Conservation (phyloP, 2,329 filamentous ascomycete species). For the Aspergillus sp. region DNA sequence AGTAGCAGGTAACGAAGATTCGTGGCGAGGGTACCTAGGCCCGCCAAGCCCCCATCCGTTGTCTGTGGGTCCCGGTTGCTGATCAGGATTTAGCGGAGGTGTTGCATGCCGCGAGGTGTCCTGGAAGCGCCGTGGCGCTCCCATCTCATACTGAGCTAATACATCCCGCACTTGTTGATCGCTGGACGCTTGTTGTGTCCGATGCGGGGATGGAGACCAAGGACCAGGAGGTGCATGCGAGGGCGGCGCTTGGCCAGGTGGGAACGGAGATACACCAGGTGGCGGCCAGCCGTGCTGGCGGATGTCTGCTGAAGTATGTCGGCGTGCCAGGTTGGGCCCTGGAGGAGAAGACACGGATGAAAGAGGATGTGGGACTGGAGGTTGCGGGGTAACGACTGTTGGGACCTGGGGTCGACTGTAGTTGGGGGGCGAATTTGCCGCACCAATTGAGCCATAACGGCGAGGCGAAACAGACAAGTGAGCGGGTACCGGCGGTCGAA, state of each 20-base stretch:
- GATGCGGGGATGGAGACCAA: constrained; percentile 70
- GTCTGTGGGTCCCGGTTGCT: constrained; percentile 55
- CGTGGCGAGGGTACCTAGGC: constrained; percentile 43
- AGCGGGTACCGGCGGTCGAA: constrained; percentile 79
- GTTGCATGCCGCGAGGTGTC: constrained; percentile 57
- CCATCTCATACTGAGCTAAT: constrained; percentile 69
- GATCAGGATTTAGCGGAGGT: constrained; percentile 55
- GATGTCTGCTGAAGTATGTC: constrained; percentile 96
- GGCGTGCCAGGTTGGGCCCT: constrained; percentile 71
- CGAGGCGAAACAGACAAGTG: constrained; percentile 78
- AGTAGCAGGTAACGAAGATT: constrained; percentile 61
- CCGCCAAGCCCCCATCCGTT: constrained; percentile 61
- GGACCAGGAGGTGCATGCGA: constrained; percentile 64
- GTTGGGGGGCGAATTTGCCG: constrained; percentile 69
- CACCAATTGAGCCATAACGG: constrained; percentile 84
- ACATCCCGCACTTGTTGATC: constrained; percentile 68
- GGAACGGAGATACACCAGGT: constrained; percentile 65
- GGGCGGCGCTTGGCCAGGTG: constrained; percentile 65
- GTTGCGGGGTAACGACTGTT: constrained; percentile 69
- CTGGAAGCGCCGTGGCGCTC: constrained; percentile 54
- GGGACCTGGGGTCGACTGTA: constrained; percentile 73
- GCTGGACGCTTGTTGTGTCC: constrained; percentile 52
- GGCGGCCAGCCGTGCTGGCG: constrained; percentile 79
- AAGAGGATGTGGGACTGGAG: constrained; percentile 67
- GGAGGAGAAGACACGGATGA: constrained; percentile 62